Evolutionary conservation across 1,284 basidiomycete genomes (phyloP).

Genomic region (Somion occarium): DNA sequence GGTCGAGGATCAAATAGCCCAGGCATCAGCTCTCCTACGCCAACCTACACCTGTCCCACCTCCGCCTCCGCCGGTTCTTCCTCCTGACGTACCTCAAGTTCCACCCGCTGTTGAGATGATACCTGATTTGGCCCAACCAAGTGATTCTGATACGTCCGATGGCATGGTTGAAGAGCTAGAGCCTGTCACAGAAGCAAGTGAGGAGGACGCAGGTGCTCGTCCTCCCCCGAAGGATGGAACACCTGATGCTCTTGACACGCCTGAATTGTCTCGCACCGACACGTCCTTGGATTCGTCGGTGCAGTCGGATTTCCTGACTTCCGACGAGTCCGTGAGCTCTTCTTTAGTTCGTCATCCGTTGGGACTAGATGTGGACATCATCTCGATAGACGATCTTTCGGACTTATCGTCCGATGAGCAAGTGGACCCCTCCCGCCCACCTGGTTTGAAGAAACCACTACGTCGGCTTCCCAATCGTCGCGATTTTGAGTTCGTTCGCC

Average conservation of each 20-base stretch:
- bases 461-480: conserved; percentile 64
- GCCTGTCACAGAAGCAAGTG: background rate
- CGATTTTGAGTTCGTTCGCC: conserved; percentile 72
- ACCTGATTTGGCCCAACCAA: background rate
- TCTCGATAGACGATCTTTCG: conserved; percentile 71
- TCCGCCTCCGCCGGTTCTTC: conserved; percentile 11
- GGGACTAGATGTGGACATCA: conserved; percentile 38
- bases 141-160: background rate
- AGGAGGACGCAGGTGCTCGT: background rate
- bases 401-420: conserved; percentile 58
- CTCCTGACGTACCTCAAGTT: background rate
- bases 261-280: background rate
- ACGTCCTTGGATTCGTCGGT: background rate
- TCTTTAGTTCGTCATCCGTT: background rate
- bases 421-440: conserved; percentile 27
- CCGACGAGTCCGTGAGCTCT: background rate
- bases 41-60: conserved; percentile 7
- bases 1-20: conserved; percentile 36
- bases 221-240: background rate
- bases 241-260: background rate
- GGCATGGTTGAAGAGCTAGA: background rate
- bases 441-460: conserved; percentile 50
- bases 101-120: background rate
- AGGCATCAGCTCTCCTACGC: background rate
- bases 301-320: background rate